Percentiles rank a stretch among this genome's conserved stretches.
These are phyloP conservation scores for Ramalina intermedia DNA, from an alignment of 495 filamentous ascomycete genomes.

Conservation along the genomic window DNA sequence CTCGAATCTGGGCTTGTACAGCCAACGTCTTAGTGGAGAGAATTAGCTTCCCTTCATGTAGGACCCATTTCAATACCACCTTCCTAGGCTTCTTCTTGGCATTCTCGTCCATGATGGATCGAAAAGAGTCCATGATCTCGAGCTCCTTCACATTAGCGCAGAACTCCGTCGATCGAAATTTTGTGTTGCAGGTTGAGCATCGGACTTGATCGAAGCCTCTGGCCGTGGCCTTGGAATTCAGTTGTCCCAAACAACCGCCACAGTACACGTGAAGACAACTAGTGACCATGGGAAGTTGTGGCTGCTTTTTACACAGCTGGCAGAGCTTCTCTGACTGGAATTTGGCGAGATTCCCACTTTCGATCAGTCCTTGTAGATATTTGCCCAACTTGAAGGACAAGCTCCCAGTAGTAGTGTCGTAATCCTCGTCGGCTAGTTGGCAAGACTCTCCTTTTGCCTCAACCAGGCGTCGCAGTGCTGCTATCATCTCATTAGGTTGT, in stretches of 20 bases:
- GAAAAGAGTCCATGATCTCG: background rate
- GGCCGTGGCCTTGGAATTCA: slow-evolving; percentile 13
- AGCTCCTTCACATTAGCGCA: slow-evolving; percentile 10
- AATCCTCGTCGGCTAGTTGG: slow-evolving; percentile 1
- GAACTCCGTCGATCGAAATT: slow-evolving; percentile 7
- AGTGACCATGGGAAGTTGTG: slow-evolving; percentile 23
- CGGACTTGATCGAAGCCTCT: slow-evolving; percentile 5
- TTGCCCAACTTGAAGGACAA: slow-evolving; percentile 18
- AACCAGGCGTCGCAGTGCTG: slow-evolving; percentile 10
- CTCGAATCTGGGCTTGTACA: slow-evolving; percentile 13
- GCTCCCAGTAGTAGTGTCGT: background rate
- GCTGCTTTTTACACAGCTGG: slow-evolving; percentile 17
- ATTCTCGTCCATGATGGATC: background rate
- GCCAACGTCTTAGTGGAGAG: slow-evolving; percentile 9
- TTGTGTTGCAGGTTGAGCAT: slow-evolving; percentile 12
- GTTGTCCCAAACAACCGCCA: slow-evolving; percentile 22
- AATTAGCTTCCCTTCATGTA: slow-evolving; percentile 6
- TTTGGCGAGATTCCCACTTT: slow-evolving; percentile 17
- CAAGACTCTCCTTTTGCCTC: slow-evolving; percentile 5
- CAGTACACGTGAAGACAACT: slow-evolving; percentile 37
- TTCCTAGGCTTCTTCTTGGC: background rate
- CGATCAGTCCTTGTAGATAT: slow-evolving; percentile 18
- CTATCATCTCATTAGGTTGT: background rate
- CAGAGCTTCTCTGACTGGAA: slow-evolving; percentile 21
- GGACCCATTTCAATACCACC: slow-evolving; percentile 15